These are phyloP conservation scores for Quercus phellos DNA, from an alignment of 331 rosid genomes.

Conservation along the genomic window DNA sequence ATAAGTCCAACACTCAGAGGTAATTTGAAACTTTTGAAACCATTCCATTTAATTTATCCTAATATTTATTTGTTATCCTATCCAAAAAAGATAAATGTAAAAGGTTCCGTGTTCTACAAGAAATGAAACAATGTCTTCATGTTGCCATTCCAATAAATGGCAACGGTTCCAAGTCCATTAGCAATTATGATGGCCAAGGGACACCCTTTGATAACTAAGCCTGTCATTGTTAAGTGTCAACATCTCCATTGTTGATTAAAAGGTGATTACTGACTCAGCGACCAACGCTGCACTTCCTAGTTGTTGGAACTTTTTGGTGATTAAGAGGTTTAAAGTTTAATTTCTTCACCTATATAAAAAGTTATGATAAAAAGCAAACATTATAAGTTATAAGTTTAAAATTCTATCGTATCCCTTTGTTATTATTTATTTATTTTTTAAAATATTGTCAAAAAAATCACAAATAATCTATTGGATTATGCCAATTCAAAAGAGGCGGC, in stretches of 20 bases:
- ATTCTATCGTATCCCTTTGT: no score
- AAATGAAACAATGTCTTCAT: background rate
- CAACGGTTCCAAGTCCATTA: background rate
- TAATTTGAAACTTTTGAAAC: no score
- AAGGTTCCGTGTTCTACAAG: background rate
- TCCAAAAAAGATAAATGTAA: background rate
- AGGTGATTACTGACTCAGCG: constrained; percentile 12
- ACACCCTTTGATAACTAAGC: background rate
- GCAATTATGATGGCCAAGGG: background rate
- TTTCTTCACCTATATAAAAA: rapidly evolving
- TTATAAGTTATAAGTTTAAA: no score
- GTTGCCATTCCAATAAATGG: background rate
- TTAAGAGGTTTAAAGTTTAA: rapidly evolving
- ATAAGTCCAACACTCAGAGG: no score
- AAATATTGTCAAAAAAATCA: no score
- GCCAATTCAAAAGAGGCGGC: no score
- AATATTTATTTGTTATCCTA: no score
- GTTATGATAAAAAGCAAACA: no score
- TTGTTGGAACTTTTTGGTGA: background rate
- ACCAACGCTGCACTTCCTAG: constrained; percentile 3
- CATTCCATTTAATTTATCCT: no score
- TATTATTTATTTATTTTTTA: no score
- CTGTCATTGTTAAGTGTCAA: background rate
- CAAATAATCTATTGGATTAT: no score
- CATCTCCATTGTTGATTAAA: background rate